These are phyloP conservation scores for Trichosporon asahii DNA, from an alignment of 1,284 basidiomycete genomes.

Conservation along the genomic window DNA sequence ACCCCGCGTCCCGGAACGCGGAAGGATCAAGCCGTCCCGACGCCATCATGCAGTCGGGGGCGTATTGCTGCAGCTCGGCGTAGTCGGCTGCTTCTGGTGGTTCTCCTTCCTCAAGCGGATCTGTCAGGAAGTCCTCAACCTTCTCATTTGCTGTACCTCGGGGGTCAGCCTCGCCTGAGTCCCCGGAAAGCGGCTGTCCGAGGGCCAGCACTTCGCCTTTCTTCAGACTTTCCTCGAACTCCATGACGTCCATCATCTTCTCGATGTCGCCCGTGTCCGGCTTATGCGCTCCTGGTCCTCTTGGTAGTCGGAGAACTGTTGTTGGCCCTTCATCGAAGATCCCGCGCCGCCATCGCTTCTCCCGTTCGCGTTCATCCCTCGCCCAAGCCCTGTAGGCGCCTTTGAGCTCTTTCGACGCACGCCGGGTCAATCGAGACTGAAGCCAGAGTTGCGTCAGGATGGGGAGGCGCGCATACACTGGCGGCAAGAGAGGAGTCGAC, in stretches of 20 bases:
- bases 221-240: not conserved
- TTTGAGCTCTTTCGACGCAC: not conserved
- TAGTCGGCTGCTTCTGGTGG: not conserved
- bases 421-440: not conserved
- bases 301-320: not conserved
- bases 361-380: not conserved
- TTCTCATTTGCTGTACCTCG: not conserved
- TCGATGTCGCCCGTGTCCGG: not conserved
- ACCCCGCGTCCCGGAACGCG: not conserved
- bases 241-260: conserved; percentile 1
- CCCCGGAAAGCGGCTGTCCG: not conserved
- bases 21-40: not conserved
- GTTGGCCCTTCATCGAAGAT: not conserved
- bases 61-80: not conserved
- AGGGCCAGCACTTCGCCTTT: not conserved
- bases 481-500: conserved; percentile 1
- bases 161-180: not conserved
- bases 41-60: not conserved
- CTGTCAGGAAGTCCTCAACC: not conserved
- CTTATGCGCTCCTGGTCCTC: not conserved
- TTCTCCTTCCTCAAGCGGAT: not conserved
- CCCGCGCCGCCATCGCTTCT: not conserved
- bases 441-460: conserved; percentile 12
- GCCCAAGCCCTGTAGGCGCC: not conserved
- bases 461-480: conserved; percentile 1